phyloP scores from a whole-genome alignment of 1,139 yeast species.

The Petasospora fabianii region DNA sequence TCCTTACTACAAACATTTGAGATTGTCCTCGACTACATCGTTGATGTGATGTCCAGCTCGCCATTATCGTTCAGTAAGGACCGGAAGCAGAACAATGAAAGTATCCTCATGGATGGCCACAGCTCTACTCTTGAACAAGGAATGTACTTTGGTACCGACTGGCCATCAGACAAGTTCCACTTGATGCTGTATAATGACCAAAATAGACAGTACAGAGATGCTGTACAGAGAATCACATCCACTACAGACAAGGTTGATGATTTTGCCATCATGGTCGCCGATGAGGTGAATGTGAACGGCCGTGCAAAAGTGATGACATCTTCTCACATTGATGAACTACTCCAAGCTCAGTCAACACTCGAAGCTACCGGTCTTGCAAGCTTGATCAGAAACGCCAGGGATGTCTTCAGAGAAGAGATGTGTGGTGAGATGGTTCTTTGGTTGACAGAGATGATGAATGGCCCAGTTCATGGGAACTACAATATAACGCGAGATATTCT shows the following conservation, averaged over 20 bases:
- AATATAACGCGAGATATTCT: constrained; percentile 47
- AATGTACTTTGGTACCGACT: constrained; percentile 42
- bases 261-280: constrained; percentile 73
- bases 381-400: constrained; percentile 64
- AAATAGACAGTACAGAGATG: constrained; percentile 69
- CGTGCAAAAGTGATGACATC: constrained; percentile 66
- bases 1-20: constrained; percentile 46
- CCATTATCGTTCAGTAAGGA: constrained; percentile 25
- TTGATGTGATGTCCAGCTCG: constrained; percentile 58
- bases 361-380: constrained; percentile 62
- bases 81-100: constrained; percentile 13
- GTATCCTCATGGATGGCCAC: constrained; percentile 26
- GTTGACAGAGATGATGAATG: constrained; percentile 57
- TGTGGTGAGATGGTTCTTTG: constrained; percentile 66
- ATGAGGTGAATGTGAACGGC: constrained; percentile 60
- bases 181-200: constrained; percentile 76
- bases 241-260: constrained; percentile 65
- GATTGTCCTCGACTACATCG: constrained; percentile 62
- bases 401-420: constrained; percentile 78
- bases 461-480: constrained; percentile 52
- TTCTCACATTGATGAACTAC: constrained; percentile 43
- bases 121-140: constrained; percentile 34
- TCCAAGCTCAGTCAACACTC: constrained; percentile 51
- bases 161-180: constrained; percentile 47
- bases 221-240: constrained; percentile 57